Conservation (phyloP, 306 rosid genomes). For the Amphicarpaea edgeworthii region DNA sequence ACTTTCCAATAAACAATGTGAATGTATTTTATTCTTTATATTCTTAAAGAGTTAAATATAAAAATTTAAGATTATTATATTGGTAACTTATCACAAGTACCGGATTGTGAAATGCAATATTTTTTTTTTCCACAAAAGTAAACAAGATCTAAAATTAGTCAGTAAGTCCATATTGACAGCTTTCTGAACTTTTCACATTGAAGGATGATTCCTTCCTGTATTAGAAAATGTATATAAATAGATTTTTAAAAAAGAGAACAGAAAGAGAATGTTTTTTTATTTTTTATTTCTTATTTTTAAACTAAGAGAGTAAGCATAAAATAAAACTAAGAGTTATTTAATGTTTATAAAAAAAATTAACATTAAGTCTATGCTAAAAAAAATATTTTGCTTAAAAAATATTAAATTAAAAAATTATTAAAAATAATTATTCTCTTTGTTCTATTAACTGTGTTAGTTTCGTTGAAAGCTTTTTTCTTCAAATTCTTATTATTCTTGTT, state of each 20-base stretch:
- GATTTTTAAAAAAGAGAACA: not conserved
- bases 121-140: not conserved
- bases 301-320: no score
- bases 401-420: not conserved
- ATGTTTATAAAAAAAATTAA: not conserved
- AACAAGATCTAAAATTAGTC: not conserved
- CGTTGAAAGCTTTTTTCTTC: not conserved
- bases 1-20: no score
- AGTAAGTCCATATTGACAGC: not conserved
- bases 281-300: not conserved
- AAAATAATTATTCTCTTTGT: not conserved
- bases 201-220: not conserved
- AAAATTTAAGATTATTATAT: conserved; percentile 1
- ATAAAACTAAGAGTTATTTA: no score
- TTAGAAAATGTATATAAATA: not conserved
- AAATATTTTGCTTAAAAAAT: not conserved
- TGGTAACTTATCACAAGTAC: conserved; percentile 4
- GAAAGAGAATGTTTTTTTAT: not conserved
- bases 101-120: not conserved
- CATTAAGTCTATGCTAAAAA: not conserved
- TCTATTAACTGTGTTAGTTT: not conserved
- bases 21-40: no score
- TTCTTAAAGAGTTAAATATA: not conserved
- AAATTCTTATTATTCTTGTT: not conserved
- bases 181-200: not conserved